A percentile compares a stretch with the other conserved stretches of the same genome.
Evolutionary conservation across 2,329 filamentous ascomycete genomes (phyloP).

Genomic region (Diaporthe batatas): DNA sequence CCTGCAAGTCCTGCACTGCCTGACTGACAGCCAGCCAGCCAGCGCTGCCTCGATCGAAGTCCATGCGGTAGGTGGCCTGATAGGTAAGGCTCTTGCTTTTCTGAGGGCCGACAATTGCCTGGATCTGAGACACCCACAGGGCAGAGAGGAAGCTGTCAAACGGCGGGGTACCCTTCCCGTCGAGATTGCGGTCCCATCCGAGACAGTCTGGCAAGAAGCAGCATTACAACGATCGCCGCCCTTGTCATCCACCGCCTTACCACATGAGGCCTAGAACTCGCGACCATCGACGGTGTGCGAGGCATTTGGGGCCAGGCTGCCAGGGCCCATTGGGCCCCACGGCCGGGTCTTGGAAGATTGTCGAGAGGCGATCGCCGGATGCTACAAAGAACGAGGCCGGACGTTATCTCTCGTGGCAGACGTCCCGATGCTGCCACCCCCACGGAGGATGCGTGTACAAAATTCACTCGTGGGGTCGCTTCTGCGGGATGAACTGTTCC

Average conservation of each 20-base stretch:
- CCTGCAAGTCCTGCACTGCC: constrained; percentile 24
- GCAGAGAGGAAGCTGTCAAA: constrained; percentile 35
- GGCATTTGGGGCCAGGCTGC: constrained; percentile 20
- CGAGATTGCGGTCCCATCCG: constrained; percentile 37
- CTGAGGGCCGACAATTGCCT: constrained; percentile 2
- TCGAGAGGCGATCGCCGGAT: constrained; percentile 35
- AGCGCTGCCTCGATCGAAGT: background rate
- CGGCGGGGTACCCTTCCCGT: constrained; percentile 33
- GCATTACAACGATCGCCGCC: constrained; percentile 17
- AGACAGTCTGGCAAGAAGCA: constrained; percentile 34
- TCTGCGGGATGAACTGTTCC: constrained; percentile 33
- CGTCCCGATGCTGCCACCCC: constrained; percentile 31
- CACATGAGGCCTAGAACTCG: constrained; percentile 24
- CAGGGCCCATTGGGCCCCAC: too few relatives aligned
- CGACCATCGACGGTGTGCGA: constrained; percentile 34
- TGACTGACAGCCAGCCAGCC: too few relatives aligned
- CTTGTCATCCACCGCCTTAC: constrained; percentile 27
- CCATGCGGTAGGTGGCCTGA: constrained; percentile 30
- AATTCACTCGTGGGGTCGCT: constrained; percentile 30
- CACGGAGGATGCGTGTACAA: constrained; percentile 34
- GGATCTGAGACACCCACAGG: constrained; percentile 30
- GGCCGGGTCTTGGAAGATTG: constrained; percentile 29
- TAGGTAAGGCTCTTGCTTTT: constrained; percentile 23
- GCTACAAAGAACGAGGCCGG: constrained; percentile 10
- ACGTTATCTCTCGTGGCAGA: constrained; percentile 33